A percentile compares a stretch with the other conserved stretches of the same genome.
These are phyloP conservation scores for Fraxinus angustifolia DNA, from an alignment of 305 asterid genomes.

Conservation along the genomic window DNA sequence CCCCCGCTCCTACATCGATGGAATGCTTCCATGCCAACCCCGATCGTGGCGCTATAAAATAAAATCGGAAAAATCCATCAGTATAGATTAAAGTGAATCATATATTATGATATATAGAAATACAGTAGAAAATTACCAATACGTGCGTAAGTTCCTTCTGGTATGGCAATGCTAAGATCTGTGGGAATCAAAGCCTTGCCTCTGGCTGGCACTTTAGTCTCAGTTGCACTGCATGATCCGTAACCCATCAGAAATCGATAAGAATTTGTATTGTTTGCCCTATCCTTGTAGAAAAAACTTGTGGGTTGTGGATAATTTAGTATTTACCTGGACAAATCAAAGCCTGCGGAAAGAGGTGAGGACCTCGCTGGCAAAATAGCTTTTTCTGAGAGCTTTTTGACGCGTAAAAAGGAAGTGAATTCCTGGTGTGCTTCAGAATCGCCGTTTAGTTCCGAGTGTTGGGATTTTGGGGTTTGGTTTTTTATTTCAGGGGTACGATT, in stretches of 20 bases:
- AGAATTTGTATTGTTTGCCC: background rate
- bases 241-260: background rate
- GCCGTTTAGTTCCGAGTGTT: background rate
- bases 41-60: constrained; percentile 52
- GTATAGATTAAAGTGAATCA: background rate
- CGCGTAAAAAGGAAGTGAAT: constrained; percentile 31
- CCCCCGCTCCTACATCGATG: constrained; percentile 72
- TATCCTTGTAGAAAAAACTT: background rate
- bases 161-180: constrained; percentile 60
- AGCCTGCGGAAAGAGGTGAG: constrained; percentile 61
- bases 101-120: too few relatives aligned
- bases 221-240: constrained; percentile 37
- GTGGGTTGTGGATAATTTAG: background rate
- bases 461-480: background rate
- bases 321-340: constrained; percentile 59
- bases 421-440: background rate
- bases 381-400: constrained; percentile 58
- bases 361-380: constrained; percentile 61
- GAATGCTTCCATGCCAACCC: constrained; percentile 71
- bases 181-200: constrained; percentile 67
- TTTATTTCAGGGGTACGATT: background rate
- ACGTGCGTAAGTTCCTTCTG: constrained; percentile 68
- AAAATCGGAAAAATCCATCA: background rate
- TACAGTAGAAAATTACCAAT: constrained; percentile 35
- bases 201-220: constrained; percentile 53